Evolutionary conservation across 2,329 filamentous ascomycete genomes (phyloP), one percentile per base, ranked within the genome.

Genomic region (Didymella sp.): DNA sequence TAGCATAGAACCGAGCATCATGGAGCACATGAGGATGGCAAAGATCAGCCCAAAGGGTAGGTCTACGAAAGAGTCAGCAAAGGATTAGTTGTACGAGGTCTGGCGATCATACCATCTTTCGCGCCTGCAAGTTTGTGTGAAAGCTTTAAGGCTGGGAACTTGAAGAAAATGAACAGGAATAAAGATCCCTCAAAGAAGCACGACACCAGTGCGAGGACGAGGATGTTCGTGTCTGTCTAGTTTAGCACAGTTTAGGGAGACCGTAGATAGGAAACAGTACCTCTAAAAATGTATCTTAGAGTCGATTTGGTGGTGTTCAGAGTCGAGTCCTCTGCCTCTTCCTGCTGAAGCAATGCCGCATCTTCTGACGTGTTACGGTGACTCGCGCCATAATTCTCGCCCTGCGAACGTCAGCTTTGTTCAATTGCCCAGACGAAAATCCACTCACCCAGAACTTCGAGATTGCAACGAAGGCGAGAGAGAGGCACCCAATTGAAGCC

Each of bases 111-210:
- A 71, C 71, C 67, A 24, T 66, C 61, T 47, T 64, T 66, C n/a
- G 68, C 65, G 15, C 66, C 69, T 9, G 69, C 58, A 21, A 72
- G 27, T 37, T 72, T 64, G 38, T 73, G 71, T 35, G 64, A 69
- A 11, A 71, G 59, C 51, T 70, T 81, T n/a, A 87, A 73, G 3
- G 83, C 80, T 1, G 83, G 81, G 0, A 84, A 82, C 81, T 85
- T 87, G 75, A 85, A 86, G 71, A 86, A 87, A 54, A 87, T 82
- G 65, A 87, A 87, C 11, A 87, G 77, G 65, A 87, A 87, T 77
- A 87, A 84, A 25, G 83, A 80, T 19, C 84, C 84, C 72, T 88
- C 85, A 64, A 87, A 86, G 67, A 85, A 80, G 56, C 80, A 85
- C 4, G 83, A 82, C 3, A 81, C 78, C 38, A 86, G 70, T 2